Evolutionary conservation across 495 filamentous ascomycete species (phyloP), one percentile per base, ranked within the genome.

Genomic region (Filosporella fistucella): DNA sequence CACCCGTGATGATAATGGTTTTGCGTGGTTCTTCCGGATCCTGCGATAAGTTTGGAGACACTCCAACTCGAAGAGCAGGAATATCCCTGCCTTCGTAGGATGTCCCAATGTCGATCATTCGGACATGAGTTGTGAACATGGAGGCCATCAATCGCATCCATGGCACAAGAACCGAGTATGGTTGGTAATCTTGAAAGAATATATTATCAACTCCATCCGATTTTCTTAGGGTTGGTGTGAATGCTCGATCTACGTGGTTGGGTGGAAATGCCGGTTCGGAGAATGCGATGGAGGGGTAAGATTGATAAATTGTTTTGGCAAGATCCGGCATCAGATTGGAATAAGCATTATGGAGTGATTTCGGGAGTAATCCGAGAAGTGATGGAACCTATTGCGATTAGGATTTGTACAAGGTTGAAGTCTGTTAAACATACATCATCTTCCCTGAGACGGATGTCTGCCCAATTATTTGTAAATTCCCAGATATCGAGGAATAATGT

Each of bases 121-220:
- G 71, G 22, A 86, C 84, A 45, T 90, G 82, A 0, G 81, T 80
- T 0, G 90, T 81, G 58, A 96, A 97, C 75, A 98, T 84, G 18
- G 89, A 89, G 16, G 84, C 77, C 54, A 96, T 77, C 23, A 96
- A 69, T 23, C 79, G 81, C 89, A 97, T 89, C 93, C 93, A 98
- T 30, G 83, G 85, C 1, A 67, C 59, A 56, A 93, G 84, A 25
- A 93, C 86, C 4, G 82, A 79, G 3, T 89, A 67, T 3, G 88
- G 86, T 56, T 91, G 89, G 63, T 94, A 95, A 40, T 96, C 81
- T 18, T 72, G 71, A 66, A 98, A 98, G 65, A 96, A 96, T 20
- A 93, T 66, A 28, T 74, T 72, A 10, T 72, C 64, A 14, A 61
- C 62, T 42, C 62, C 58, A 48, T 60, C 53, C 10, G 50, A 51